phyloP scores from a whole-genome alignment of 1,139 yeast genomes.

The Geotrichum siamense region DNA sequence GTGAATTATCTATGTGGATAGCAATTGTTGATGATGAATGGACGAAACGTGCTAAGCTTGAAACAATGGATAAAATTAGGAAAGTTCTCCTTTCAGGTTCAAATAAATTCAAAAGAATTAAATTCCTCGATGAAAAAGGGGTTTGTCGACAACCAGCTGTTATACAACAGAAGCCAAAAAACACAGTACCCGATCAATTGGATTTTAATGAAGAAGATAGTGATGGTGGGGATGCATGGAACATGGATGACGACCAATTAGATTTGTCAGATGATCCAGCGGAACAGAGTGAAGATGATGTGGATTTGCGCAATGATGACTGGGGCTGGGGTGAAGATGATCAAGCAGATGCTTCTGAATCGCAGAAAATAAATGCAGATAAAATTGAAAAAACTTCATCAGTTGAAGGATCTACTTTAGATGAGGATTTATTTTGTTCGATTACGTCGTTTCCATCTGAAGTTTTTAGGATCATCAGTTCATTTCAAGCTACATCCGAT shows the following conservation, averaged over 20 bases:
- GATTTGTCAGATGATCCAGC: slow-evolving; percentile 8
- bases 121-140: not conserved
- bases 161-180: slow-evolving; percentile 6
- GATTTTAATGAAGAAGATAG: slow-evolving; percentile 10
- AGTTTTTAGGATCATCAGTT: slow-evolving; percentile 7
- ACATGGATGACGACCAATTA: slow-evolving; percentile 12
- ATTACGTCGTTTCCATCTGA: slow-evolving; percentile 11
- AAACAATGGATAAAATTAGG: not conserved
- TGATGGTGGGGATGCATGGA: slow-evolving; percentile 8
- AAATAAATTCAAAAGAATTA: not conserved
- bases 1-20: slow-evolving; percentile 4
- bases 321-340: slow-evolving; percentile 32
- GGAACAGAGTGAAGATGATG: slow-evolving; percentile 16
- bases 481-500: slow-evolving; percentile 4
- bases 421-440: slow-evolving; percentile 12
- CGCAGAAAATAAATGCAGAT: not conserved
- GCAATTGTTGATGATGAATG: slow-evolving; percentile 12
- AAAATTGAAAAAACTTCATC: not conserved
- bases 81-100: not conserved
- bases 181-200: slow-evolving; percentile 7
- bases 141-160: not conserved
- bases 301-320: slow-evolving; percentile 21
- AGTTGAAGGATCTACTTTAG: slow-evolving; percentile 3
- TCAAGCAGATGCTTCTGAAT: slow-evolving; percentile 7
- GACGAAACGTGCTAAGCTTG: not conserved